Conservation (phyloP, 352 stramenopile species). For the Pythium angustatum region DNA sequence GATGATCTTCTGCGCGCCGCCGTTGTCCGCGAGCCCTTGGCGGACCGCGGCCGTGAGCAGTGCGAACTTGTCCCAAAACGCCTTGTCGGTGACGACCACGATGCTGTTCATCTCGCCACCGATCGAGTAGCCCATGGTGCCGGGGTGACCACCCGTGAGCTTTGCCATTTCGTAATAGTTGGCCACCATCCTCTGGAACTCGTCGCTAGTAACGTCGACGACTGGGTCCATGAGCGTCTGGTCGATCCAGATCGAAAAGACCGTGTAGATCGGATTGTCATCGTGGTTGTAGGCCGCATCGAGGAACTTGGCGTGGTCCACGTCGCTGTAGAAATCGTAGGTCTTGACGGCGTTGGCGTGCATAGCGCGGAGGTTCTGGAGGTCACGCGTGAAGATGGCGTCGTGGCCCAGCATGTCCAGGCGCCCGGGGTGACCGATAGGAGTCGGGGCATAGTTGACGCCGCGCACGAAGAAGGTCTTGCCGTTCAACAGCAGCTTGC, state of each 20-base stretch:
- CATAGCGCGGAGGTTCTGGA: constrained; percentile 71
- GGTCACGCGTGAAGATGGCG: constrained; percentile 58
- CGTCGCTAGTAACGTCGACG: constrained; percentile 27
- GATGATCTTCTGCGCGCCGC: constrained; percentile 66
- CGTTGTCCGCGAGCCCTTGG: constrained; percentile 44
- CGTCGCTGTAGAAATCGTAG: constrained; percentile 60
- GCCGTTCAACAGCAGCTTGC: constrained; percentile 60
- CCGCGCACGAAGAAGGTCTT: constrained; percentile 69
- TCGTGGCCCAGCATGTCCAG: constrained; percentile 59
- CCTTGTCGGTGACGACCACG: constrained; percentile 45
- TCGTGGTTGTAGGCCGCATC: constrained; percentile 66
- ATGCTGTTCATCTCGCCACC: constrained; percentile 78
- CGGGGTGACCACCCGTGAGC: constrained; percentile 47
- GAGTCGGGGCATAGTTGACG: constrained; percentile 73
- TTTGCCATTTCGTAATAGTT: constrained; percentile 70
- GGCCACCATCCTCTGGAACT: constrained; percentile 50
- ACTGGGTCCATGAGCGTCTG: constrained; percentile 48
- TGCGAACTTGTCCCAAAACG: constrained; percentile 69
- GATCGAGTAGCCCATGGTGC: constrained; percentile 72
- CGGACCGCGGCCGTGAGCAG: constrained; percentile 52
- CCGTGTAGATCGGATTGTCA: constrained; percentile 55
- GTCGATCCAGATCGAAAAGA: constrained; percentile 80
- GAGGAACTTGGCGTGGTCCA: constrained; percentile 54
- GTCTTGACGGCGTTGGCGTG: constrained; percentile 74
- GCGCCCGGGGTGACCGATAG: constrained; percentile 51